These are phyloP conservation scores for Pistacia atlantica DNA, from an alignment of 345 rosid genomes.

Conservation along the genomic window DNA sequence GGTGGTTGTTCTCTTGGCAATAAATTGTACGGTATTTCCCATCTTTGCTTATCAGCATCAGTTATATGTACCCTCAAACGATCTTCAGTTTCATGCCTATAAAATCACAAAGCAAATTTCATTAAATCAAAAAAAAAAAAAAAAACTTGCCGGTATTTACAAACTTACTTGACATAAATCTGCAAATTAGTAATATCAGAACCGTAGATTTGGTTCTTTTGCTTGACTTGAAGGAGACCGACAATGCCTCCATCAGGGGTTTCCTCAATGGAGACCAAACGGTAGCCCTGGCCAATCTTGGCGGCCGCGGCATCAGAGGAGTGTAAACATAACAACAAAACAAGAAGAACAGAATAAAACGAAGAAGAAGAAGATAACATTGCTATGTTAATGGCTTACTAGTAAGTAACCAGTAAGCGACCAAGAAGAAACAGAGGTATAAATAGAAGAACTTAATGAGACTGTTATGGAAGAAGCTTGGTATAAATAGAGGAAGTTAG, in stretches of 20 bases:
- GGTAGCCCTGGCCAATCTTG: constrained; percentile 86
- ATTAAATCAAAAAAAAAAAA: not conserved
- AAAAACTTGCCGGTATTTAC: no score
- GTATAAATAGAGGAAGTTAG: not conserved
- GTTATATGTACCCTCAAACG: constrained; percentile 89
- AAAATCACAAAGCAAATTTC: constrained; percentile 8
- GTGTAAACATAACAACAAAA: constrained; percentile 33
- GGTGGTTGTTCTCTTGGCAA: constrained; percentile 80
- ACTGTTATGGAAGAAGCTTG: not conserved
- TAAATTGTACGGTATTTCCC: constrained; percentile 95
- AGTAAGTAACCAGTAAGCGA: not conserved
- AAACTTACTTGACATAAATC: constrained; percentile 76
- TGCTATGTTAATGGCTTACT: not conserved
- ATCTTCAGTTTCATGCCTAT: constrained; percentile 76
- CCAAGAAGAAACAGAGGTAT: not conserved
- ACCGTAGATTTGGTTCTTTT: constrained; percentile 75
- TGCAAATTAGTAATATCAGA: constrained; percentile 77
- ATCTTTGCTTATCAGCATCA: constrained; percentile 81
- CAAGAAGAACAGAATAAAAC: constrained; percentile 21
- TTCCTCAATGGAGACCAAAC: constrained; percentile 76
- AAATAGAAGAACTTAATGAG: not conserved
- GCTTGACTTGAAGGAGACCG: constrained; percentile 81
- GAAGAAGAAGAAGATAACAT: constrained; percentile 7
- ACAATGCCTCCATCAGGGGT: constrained; percentile 71
- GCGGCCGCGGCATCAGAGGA: constrained; percentile 31